phyloP scores from a whole-genome alignment of 306 rosid species.

The Canavalia gladiata region DNA sequence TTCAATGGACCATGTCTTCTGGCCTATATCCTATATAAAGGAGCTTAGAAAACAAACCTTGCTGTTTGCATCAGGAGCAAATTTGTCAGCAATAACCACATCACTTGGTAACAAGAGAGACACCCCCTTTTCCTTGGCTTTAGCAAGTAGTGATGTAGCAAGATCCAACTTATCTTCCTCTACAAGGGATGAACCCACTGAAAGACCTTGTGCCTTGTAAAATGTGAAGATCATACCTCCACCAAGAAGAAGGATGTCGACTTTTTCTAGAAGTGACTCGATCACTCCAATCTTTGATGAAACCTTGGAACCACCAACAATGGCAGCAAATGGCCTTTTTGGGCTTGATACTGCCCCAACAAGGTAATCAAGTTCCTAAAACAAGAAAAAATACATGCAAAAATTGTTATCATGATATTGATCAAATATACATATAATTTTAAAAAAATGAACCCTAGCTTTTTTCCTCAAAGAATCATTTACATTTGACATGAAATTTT shows the following conservation, averaged over 20 bases:
- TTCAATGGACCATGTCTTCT: neutral
- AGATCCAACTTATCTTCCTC: slow-evolving; percentile 95
- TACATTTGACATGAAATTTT: slow-evolving; percentile 26
- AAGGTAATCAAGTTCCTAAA: slow-evolving; percentile 98
- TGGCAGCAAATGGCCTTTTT: slow-evolving; percentile 98
- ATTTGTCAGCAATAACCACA: slow-evolving; percentile 93
- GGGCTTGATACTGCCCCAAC: slow-evolving; percentile 99
- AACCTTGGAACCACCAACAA: slow-evolving; percentile 99
- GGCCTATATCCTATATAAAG: slow-evolving; percentile 37
- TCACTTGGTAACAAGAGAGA: slow-evolving; percentile 92
- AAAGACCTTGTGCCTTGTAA: slow-evolving; percentile 98
- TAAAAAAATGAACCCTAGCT: neutral
- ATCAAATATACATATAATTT: slow-evolving; percentile 35
- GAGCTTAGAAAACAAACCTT: slow-evolving; percentile 67
- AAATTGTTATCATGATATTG: slow-evolving; percentile 4
- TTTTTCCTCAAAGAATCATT: slow-evolving; percentile 4
- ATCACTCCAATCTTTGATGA: slow-evolving; percentile 98
- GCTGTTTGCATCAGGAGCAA: slow-evolving; percentile 99
- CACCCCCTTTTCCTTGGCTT: slow-evolving; percentile 98
- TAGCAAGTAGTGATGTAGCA: slow-evolving; percentile 82
- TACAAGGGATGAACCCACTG: slow-evolving; percentile 98
- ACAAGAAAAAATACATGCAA: slow-evolving; percentile 34
- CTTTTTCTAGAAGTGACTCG: slow-evolving; percentile 91
- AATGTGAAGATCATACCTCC: slow-evolving; percentile 99
- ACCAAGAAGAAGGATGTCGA: slow-evolving; percentile 90